Conservation (phyloP, 768 basidiomycete species). For the Asterophora parasitica region DNA sequence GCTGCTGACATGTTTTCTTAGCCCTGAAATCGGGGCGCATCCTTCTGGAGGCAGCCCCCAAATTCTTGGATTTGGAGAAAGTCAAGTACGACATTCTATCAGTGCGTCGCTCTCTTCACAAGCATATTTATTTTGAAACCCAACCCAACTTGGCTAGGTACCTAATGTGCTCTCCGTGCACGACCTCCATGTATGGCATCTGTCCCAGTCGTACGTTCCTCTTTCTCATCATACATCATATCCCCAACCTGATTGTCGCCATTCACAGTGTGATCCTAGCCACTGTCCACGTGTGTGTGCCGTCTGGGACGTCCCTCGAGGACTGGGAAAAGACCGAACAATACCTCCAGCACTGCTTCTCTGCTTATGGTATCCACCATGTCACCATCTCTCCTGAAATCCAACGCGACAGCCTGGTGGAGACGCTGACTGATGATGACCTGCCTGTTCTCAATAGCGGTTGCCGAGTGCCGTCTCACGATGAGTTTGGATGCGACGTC, state of each 20-base stretch:
- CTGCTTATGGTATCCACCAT: slow-evolving; percentile 48
- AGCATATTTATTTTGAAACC: background rate
- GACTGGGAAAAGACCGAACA: slow-evolving; percentile 49
- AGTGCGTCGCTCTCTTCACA: slow-evolving; percentile 22
- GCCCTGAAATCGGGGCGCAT: slow-evolving; percentile 45
- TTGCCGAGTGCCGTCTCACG: slow-evolving; percentile 33
- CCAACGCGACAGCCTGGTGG: slow-evolving; percentile 27
- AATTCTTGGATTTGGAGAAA: slow-evolving; percentile 44
- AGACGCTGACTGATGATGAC: slow-evolving; percentile 26
- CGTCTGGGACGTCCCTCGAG: slow-evolving; percentile 40
- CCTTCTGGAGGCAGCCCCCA: slow-evolving; percentile 47
- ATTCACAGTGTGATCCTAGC: slow-evolving; percentile 41
- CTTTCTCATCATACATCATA: background rate
- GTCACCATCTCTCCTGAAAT: slow-evolving; percentile 53
- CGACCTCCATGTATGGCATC: slow-evolving; percentile 39
- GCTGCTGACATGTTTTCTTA: slow-evolving; percentile 14
- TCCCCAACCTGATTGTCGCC: background rate
- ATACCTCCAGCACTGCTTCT: slow-evolving; percentile 45
- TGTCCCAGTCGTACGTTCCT: slow-evolving; percentile 45
- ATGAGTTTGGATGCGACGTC: slow-evolving; percentile 41
- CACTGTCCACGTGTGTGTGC: slow-evolving; percentile 49
- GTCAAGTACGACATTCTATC: slow-evolving; percentile 43
- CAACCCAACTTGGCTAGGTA: background rate
- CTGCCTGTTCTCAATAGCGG: slow-evolving; percentile 18
- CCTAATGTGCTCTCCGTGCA: slow-evolving; percentile 13